Percentiles rank a stretch among this genome's conserved stretches.
These are phyloP conservation scores for Penicillium sp. DNA, from an alignment of 2,329 filamentous ascomycete genomes.

Conservation along the genomic window DNA sequence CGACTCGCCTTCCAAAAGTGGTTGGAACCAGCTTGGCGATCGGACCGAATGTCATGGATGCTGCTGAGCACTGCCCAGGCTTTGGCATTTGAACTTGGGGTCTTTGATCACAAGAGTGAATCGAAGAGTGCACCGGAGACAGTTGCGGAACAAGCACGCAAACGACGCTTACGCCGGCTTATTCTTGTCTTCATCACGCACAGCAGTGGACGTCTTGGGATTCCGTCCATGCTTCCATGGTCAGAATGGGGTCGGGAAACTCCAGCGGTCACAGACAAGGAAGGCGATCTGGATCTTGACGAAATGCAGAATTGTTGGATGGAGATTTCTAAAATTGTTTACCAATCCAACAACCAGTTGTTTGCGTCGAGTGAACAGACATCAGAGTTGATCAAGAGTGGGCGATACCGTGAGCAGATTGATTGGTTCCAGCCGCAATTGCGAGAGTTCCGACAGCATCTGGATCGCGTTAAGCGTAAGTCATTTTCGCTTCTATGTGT, in stretches of 20 bases:
- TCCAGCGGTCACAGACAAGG: conserved; percentile 30
- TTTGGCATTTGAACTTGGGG: conserved; percentile 85
- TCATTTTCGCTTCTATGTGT: background rate
- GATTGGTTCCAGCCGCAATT: conserved; percentile 75
- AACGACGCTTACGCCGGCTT: conserved; percentile 76
- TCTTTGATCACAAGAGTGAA: conserved; percentile 86
- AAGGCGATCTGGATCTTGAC: conserved; percentile 44
- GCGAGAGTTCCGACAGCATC: conserved; percentile 70
- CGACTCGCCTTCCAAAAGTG: conserved; percentile 81
- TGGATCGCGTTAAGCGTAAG: conserved; percentile 63
- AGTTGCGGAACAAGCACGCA: conserved; percentile 61
- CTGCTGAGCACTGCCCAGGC: conserved; percentile 84
- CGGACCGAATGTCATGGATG: conserved; percentile 98
- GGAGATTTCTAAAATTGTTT: conserved; percentile 87
- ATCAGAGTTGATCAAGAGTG: conserved; percentile 78
- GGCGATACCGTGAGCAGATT: conserved; percentile 73
- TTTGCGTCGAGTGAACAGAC: conserved; percentile 86
- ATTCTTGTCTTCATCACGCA: conserved; percentile 89
- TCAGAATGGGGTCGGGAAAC: conserved; percentile 41
- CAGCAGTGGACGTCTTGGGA: conserved; percentile 83
- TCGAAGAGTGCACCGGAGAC: conserved; percentile 51
- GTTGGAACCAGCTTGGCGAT: conserved; percentile 92
- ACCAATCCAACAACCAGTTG: conserved; percentile 78
- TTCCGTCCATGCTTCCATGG: conserved; percentile 83
- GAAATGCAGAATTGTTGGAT: conserved; percentile 78